Conservation (phyloP, 2,329 filamentous ascomycete species). For the Cladosporium austrohemisphaericum region DNA sequence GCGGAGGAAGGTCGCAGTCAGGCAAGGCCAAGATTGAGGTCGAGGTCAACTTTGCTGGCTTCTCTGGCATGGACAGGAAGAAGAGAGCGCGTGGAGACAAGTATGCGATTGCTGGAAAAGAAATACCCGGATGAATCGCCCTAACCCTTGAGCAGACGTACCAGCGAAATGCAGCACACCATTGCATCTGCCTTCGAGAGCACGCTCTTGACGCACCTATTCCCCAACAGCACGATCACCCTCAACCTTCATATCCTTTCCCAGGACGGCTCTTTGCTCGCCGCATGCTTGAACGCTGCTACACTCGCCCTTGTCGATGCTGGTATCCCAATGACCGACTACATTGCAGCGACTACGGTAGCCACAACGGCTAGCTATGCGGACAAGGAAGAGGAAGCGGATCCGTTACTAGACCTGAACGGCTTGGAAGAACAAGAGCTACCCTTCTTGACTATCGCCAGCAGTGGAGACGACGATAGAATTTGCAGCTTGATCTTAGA, state of each 20-base stretch:
- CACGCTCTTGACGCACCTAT: constrained; percentile 79
- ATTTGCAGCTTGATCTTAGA: constrained; percentile 81
- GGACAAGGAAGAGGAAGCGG: constrained; percentile 63
- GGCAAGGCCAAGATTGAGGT: constrained; percentile 67
- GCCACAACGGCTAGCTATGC: constrained; percentile 70
- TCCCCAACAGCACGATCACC: constrained; percentile 79
- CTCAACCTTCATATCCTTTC: constrained; percentile 83
- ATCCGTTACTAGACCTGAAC: constrained; percentile 78
- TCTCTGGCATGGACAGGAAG: constrained; percentile 82
- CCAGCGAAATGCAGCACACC: constrained; percentile 74
- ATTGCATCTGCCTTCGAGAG: constrained; percentile 72
- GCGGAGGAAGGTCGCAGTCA: constrained; percentile 40
- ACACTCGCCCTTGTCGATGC: constrained; percentile 92
- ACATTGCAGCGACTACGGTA: constrained; percentile 82
- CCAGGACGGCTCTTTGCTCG: constrained; percentile 85
- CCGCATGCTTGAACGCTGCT: constrained; percentile 83
- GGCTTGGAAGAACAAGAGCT: constrained; percentile 79
- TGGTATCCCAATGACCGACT: constrained; percentile 91
- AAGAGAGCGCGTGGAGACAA: constrained; percentile 72
- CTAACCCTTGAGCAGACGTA: constrained; percentile 56
- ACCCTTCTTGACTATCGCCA: constrained; percentile 82
- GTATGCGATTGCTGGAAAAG: constrained; percentile 46
- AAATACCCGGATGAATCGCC: too few relatives aligned
- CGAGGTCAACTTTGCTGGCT: constrained; percentile 80
- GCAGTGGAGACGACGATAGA: constrained; percentile 55